Conservation (phyloP, 2,329 filamentous ascomycete genomes). For the Calonectria ilicicola region DNA sequence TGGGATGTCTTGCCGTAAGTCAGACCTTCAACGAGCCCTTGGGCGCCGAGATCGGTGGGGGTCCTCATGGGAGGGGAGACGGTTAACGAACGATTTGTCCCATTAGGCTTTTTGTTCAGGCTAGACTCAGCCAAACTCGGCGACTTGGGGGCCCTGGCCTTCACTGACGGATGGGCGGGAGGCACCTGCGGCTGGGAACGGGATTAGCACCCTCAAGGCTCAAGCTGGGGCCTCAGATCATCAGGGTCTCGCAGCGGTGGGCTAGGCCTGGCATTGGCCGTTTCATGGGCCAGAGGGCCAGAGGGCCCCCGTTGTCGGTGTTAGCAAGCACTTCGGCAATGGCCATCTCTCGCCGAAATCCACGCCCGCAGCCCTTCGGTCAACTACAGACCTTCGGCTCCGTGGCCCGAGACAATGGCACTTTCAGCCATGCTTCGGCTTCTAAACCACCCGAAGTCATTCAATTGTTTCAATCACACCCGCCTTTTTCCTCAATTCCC, state of each 20-base stretch:
- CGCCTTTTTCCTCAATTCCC: not conserved
- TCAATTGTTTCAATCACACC: not conserved
- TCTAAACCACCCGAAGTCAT: not conserved
- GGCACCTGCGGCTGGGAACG: not conserved
- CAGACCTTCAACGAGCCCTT: not conserved
- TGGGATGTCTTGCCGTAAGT: not conserved
- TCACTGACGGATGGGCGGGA: not conserved
- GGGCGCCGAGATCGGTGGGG: not conserved
- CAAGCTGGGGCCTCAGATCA: not conserved
- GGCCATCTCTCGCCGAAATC: constrained; percentile 1
- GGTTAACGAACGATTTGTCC: not conserved
- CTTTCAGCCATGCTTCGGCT: not conserved
- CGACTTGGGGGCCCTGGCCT: not conserved
- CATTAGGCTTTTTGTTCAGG: not conserved
- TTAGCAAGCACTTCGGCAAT: not conserved
- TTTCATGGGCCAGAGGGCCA: not conserved
- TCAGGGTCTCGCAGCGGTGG: not conserved
- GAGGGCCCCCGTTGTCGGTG: not conserved
- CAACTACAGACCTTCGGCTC: not conserved
- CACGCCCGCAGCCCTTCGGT: not conserved
- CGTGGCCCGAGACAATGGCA: not conserved
- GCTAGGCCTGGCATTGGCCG: not conserved
- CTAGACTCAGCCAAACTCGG: not conserved
- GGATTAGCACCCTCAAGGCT: not conserved
- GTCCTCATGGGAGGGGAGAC: not conserved